phyloP scores from a whole-genome alignment of 1,284 basidiomycete genomes.

The Takashimella koratensis region DNA sequence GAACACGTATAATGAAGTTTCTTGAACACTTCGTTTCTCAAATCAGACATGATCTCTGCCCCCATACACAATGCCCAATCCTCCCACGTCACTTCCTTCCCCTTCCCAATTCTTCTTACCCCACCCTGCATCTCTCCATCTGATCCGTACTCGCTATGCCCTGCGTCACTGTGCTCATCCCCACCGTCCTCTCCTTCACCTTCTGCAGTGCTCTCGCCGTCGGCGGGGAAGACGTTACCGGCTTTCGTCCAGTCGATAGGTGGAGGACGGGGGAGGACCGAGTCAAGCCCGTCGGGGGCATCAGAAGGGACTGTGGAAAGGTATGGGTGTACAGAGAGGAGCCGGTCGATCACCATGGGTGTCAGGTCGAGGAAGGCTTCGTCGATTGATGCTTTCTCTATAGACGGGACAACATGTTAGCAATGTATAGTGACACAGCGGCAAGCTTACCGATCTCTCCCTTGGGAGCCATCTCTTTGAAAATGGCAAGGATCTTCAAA shows the following conservation, averaged over 20 bases:
- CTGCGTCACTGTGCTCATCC: neutral
- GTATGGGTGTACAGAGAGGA: slow-evolving; percentile 72
- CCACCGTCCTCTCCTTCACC: slow-evolving; percentile 26
- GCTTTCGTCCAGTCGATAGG: slow-evolving; percentile 61
- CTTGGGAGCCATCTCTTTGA: slow-evolving; percentile 69
- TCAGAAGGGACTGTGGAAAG: slow-evolving; percentile 66
- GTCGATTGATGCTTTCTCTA: slow-evolving; percentile 70
- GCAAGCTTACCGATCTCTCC: slow-evolving; percentile 60
- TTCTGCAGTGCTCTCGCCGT: slow-evolving; percentile 43
- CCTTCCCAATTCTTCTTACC: slow-evolving; percentile 21
- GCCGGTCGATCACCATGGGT: slow-evolving; percentile 64
- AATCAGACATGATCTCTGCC: slow-evolving; percentile 79
- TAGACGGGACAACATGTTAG: slow-evolving; percentile 2
- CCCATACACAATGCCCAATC: slow-evolving; percentile 87
- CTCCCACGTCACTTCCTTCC: slow-evolving; percentile 65
- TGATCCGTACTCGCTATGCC: neutral
- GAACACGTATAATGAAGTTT: slow-evolving; percentile 90
- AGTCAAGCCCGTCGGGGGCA: slow-evolving; percentile 69
- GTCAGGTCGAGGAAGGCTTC: slow-evolving; percentile 86
- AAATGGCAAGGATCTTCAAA: slow-evolving; percentile 79
- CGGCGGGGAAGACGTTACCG: slow-evolving; percentile 67
- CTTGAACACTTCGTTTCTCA: slow-evolving; percentile 64
- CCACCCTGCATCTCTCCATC: slow-evolving; percentile 1
- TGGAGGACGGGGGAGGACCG: slow-evolving; percentile 73
- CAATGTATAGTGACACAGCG: neutral